Conservation (phyloP, 2,329 filamentous ascomycete species). For the Dactylellina sp. region DNA sequence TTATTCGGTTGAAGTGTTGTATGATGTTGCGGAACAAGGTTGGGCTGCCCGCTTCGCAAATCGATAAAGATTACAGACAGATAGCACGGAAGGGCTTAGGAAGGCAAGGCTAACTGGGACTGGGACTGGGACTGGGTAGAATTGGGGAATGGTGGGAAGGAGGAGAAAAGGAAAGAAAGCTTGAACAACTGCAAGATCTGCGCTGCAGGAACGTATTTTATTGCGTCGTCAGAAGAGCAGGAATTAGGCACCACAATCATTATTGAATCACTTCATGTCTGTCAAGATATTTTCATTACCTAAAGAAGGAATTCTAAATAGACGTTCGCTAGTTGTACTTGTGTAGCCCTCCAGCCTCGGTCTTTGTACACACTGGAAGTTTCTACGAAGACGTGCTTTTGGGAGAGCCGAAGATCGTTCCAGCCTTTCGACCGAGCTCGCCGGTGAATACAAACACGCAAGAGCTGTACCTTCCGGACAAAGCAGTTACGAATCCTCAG, state of each 20-base stretch:
- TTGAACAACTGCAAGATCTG: neutral
- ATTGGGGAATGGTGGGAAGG: neutral
- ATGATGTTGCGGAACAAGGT: neutral
- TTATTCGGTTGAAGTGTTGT: neutral
- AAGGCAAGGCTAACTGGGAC: no score
- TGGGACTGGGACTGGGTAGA: neutral
- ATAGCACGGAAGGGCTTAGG: no score
- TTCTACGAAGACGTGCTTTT: neutral
- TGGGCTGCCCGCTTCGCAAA: neutral
- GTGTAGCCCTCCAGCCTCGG: conserved; percentile 2
- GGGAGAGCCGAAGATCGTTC: neutral
- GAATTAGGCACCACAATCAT: neutral
- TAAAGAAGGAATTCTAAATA: neutral
- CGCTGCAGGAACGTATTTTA: conserved; percentile 20
- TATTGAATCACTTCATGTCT: neutral
- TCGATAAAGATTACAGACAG: no score
- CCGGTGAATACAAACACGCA: neutral
- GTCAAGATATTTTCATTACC: neutral
- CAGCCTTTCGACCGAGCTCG: neutral
- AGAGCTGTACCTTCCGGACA: conserved; percentile 11
- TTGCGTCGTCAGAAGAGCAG: neutral
- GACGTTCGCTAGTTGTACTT: neutral
- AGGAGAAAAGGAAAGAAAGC: neutral
- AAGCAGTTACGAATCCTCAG: conserved; percentile 6
- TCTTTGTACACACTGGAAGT: neutral